phyloP scores from a whole-genome alignment of 2,329 filamentous ascomycete species.

The Penicillium sp. region DNA sequence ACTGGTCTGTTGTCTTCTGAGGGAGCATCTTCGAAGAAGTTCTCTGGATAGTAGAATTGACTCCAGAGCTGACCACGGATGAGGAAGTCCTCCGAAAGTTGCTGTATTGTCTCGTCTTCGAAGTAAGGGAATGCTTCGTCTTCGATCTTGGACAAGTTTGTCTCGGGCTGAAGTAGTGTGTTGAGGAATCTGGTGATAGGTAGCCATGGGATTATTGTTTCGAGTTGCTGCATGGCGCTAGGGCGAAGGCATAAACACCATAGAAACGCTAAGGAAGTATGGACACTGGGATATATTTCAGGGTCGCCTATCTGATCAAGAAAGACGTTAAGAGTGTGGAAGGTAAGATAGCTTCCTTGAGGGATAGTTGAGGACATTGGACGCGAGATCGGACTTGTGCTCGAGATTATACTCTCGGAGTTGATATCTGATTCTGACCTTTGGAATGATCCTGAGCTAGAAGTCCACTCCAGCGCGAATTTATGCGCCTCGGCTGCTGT shows the following conservation, averaged over 20 bases:
- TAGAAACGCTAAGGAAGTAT: conserved; percentile 57
- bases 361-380: conserved; percentile 27
- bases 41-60: conserved; percentile 47
- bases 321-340: conserved; percentile 44
- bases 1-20: conserved; percentile 57
- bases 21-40: conserved; percentile 52
- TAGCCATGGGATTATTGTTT: conserved; percentile 52
- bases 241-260: conserved; percentile 43
- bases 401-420: background rate
- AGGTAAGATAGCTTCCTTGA: conserved; percentile 44
- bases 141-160: conserved; percentile 38
- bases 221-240: conserved; percentile 40
- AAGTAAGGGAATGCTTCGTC: conserved; percentile 43
- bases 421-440: conserved; percentile 3
- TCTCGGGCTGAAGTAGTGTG: conserved; percentile 46
- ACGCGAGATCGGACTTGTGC: background rate
- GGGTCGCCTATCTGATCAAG: conserved; percentile 52
- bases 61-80: conserved; percentile 59
- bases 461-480: conserved; percentile 22
- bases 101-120: conserved; percentile 42
- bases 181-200: conserved; percentile 55
- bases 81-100: conserved; percentile 60
- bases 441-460: background rate
- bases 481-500: conserved; percentile 10
- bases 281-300: conserved; percentile 56